These are phyloP conservation scores for Serendipita sp. DNA, from an alignment of 768 basidiomycete species.

Conservation along the genomic window DNA sequence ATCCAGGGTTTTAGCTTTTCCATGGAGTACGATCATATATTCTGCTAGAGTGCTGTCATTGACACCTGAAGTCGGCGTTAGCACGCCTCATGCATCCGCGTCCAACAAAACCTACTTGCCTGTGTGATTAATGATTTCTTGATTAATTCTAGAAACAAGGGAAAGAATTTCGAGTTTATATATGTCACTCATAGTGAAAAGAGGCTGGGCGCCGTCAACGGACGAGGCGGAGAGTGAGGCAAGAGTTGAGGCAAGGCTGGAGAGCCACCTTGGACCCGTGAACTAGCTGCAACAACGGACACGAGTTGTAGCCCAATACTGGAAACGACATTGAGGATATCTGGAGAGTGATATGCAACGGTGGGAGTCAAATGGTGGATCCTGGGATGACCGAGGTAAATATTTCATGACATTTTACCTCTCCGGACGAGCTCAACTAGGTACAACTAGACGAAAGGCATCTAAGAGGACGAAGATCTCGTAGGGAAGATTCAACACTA, in stretches of 20 bases:
- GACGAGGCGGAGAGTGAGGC: too few relatives aligned
- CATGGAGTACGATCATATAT: slow-evolving; percentile 84
- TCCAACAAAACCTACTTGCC: slow-evolving; percentile 12
- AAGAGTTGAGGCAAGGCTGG: neutral
- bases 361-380: neutral
- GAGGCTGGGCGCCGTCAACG: neutral
- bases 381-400: neutral
- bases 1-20: slow-evolving; percentile 55
- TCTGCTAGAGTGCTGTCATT: slow-evolving; percentile 91
- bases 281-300: neutral
- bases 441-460: neutral
- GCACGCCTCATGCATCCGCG: neutral
- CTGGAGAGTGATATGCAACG: neutral
- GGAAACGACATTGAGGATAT: neutral
- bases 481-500: neutral
- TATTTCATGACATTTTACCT: too few relatives aligned
- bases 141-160: slow-evolving; percentile 77
- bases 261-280: neutral
- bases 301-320: neutral
- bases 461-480: neutral
- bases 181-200: slow-evolving; percentile 35
- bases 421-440: neutral
- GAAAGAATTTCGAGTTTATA: slow-evolving; percentile 89
- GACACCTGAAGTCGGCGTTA: slow-evolving; percentile 28
- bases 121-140: slow-evolving; percentile 79